Evolutionary conservation across 441 rosid species (phyloP).

Genomic region (Lepidium campestre): DNA sequence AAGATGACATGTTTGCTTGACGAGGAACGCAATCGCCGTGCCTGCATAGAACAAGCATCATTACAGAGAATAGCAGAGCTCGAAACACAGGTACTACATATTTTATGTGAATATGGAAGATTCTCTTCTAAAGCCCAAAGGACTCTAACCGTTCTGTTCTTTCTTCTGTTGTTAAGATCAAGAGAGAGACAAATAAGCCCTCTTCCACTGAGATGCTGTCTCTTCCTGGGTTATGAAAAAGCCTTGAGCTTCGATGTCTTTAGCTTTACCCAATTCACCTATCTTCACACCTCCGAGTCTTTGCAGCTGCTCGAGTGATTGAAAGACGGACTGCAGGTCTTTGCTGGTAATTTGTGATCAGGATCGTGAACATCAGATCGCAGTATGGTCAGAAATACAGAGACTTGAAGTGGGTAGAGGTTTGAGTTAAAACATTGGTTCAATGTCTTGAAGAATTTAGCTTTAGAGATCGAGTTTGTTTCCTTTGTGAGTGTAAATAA

Average conservation of each 20-base stretch:
- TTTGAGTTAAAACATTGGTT: not conserved
- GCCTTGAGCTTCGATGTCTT: not conserved
- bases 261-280: not conserved
- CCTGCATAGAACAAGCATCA: slow-evolving; percentile 69
- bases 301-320: not conserved
- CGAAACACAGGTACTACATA: slow-evolving; percentile 63
- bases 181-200: slow-evolving; percentile 34
- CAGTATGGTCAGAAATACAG: not conserved
- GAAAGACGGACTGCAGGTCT: not conserved
- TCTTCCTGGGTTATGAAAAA: slow-evolving; percentile 29
- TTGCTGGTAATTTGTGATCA: not conserved
- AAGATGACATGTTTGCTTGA: slow-evolving; percentile 74
- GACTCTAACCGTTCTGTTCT: not conserved
- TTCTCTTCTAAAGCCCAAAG: slow-evolving; percentile 1
- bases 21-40: slow-evolving; percentile 83
- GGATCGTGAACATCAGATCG: not conserved
- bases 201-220: slow-evolving; percentile 17
- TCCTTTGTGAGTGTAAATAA: not conserved
- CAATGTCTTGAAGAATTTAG: not conserved
- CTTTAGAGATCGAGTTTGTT: not conserved
- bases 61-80: slow-evolving; percentile 78
- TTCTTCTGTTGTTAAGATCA: slow-evolving; percentile 38
- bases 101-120: not conserved
- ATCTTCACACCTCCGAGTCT: not conserved
- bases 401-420: not conserved